Conservation (phyloP, 768 basidiomycete genomes). For the Chalciporus sphaerocephalus region DNA sequence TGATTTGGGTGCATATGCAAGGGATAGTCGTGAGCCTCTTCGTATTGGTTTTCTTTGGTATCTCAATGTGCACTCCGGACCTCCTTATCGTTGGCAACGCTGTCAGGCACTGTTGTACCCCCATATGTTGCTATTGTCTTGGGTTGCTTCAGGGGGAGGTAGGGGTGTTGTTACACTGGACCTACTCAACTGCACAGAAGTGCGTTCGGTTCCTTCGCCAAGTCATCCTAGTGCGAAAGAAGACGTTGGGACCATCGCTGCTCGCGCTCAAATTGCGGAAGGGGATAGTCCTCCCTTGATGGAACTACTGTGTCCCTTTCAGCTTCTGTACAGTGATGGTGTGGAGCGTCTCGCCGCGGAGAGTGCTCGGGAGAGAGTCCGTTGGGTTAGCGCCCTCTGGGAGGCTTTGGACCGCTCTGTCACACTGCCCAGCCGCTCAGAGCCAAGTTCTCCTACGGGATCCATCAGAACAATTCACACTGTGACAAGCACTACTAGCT, state of each 20-base stretch:
- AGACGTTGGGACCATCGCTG: slow-evolving; percentile 85
- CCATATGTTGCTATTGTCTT: slow-evolving; percentile 80
- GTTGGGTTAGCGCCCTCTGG: slow-evolving; percentile 92
- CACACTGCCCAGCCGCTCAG: slow-evolving; percentile 44
- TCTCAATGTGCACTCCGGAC: slow-evolving; percentile 82
- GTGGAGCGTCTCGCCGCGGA: slow-evolving; percentile 88
- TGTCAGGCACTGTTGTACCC: slow-evolving; percentile 80
- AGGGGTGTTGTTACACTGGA: slow-evolving; percentile 84
- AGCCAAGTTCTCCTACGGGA: slow-evolving; percentile 42
- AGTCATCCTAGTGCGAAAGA: slow-evolving; percentile 76
- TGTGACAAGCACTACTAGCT: slow-evolving; percentile 41
- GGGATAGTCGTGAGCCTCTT: slow-evolving; percentile 58
- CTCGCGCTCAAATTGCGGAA: slow-evolving; percentile 51
- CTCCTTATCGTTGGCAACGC: slow-evolving; percentile 76
- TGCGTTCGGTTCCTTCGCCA: slow-evolving; percentile 78
- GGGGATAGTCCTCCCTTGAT: slow-evolving; percentile 45
- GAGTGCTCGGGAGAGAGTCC: slow-evolving; percentile 77
- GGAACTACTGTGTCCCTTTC: slow-evolving; percentile 84
- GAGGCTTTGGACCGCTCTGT: slow-evolving; percentile 70
- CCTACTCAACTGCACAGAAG: slow-evolving; percentile 79
- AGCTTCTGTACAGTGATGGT: slow-evolving; percentile 85
- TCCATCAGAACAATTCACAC: slow-evolving; percentile 71
- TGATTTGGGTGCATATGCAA: slow-evolving; percentile 41
- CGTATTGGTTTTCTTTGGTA: slow-evolving; percentile 88
- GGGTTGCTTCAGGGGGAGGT: slow-evolving; percentile 80